Conservation (phyloP, 345 rosid species). For the Hibiscus tridactylites region DNA sequence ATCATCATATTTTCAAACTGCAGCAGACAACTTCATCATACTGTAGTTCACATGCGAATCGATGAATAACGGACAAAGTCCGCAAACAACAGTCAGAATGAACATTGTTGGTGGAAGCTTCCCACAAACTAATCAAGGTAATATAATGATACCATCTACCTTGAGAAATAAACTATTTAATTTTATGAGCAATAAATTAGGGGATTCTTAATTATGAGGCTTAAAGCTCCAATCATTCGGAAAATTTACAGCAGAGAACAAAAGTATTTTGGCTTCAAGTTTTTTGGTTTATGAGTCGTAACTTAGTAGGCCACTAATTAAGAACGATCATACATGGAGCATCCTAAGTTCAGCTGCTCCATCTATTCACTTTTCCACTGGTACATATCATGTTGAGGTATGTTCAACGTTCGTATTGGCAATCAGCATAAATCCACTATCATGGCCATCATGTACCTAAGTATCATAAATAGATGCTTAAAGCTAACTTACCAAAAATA, state of each 20-base stretch:
- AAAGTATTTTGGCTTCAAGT: not conserved
- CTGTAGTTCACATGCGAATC: too few relatives aligned
- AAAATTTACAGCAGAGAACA: not conserved
- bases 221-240: not conserved
- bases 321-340: not conserved
- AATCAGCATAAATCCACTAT: not conserved
- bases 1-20: too few relatives aligned
- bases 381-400: not conserved
- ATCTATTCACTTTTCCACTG: not conserved
- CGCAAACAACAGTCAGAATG: not conserved
- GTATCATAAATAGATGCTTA: not conserved
- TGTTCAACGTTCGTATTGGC: not conserved
- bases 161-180: not conserved
- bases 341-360: not conserved
- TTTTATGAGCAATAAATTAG: not conserved
- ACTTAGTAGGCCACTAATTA: not conserved
- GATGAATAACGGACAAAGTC: too few relatives aligned
- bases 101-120: not conserved
- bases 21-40: too few relatives aligned
- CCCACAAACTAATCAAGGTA: not conserved
- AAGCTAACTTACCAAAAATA: conserved; percentile 57
- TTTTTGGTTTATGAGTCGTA: not conserved
- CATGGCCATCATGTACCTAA: too few relatives aligned
- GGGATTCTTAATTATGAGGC: not conserved
- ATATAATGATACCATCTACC: not conserved